These are phyloP conservation scores for Ambispora gerdemannii DNA, from an alignment of 192 early-diverging fungal genomes.

Conservation along the genomic window DNA sequence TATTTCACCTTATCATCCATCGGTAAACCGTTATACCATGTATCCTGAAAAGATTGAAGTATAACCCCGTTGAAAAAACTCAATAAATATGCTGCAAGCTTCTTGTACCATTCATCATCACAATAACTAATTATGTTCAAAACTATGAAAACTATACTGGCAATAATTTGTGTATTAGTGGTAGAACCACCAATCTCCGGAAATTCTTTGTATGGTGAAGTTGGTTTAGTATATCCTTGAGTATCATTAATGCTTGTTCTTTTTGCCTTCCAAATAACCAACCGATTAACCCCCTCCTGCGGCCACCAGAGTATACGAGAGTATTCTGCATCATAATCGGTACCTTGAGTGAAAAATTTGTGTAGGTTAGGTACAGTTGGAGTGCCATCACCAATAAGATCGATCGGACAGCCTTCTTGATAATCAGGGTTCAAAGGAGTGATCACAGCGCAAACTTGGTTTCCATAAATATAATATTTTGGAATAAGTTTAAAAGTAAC, in stretches of 20 bases:
- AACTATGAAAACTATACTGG: neutral
- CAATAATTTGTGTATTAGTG: neutral
- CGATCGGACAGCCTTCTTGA: neutral
- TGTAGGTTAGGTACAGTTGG: neutral
- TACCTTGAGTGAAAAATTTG: too few relatives aligned
- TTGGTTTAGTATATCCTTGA: neutral
- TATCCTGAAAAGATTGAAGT: neutral
- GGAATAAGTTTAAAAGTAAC: neutral
- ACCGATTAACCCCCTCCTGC: neutral
- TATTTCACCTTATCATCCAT: conserved; percentile 3
- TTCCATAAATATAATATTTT: neutral
- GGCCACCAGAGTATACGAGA: neutral
- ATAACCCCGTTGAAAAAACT: neutral
- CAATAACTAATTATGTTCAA: neutral
- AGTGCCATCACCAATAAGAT: neutral
- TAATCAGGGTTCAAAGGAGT: neutral
- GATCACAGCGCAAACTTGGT: neutral
- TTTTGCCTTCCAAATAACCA: conserved; percentile 3
- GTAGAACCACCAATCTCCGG: neutral
- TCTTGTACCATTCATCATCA: neutral
- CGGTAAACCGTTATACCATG: neutral
- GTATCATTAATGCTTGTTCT: neutral
- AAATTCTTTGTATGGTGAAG: neutral
- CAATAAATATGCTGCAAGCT: neutral
- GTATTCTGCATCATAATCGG: neutral